These are phyloP conservation scores for Pseudocercospora eumusae DNA, from an alignment of 2,329 filamentous ascomycete species.

Conservation along the genomic window DNA sequence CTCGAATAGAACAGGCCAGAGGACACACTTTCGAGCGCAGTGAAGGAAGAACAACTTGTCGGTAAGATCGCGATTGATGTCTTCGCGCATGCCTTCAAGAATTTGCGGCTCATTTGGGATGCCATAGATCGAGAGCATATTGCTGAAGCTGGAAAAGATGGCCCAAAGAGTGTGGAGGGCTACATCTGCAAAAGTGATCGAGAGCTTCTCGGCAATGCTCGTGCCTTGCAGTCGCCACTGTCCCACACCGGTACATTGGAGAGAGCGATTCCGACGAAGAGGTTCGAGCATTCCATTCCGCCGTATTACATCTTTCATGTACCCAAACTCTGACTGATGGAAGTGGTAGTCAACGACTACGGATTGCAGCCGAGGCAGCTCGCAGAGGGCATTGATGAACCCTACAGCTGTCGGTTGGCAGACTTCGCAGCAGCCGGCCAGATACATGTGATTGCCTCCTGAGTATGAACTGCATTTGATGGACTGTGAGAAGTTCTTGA, in stretches of 20 bases:
- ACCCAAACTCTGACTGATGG: slow-evolving; percentile 24
- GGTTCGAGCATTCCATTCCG: slow-evolving; percentile 17
- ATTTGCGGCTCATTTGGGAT: slow-evolving; percentile 8
- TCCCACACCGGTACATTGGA: slow-evolving; percentile 18
- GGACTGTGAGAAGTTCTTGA: slow-evolving; percentile 26
- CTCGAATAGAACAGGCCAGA: slow-evolving; percentile 19
- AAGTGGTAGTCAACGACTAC: slow-evolving; percentile 23
- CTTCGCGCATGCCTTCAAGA: slow-evolving; percentile 18
- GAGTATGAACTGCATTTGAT: slow-evolving; percentile 28
- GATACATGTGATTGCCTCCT: slow-evolving; percentile 23
- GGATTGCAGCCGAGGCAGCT: slow-evolving; percentile 18
- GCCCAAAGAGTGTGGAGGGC: slow-evolving; percentile 16
- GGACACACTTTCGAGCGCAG: slow-evolving; percentile 17
- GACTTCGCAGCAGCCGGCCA: slow-evolving; percentile 25
- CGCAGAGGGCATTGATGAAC: slow-evolving; percentile 19
- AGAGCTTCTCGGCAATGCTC: slow-evolving; percentile 4
- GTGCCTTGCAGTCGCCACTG: slow-evolving; percentile 18
- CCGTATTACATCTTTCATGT: slow-evolving; percentile 24
- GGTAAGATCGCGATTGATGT: slow-evolving; percentile 20
- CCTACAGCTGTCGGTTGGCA: slow-evolving; percentile 24
- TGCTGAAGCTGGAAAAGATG: neutral
- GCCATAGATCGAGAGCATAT: slow-evolving; percentile 10
- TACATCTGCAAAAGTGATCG: slow-evolving; percentile 18
- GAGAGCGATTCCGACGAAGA: slow-evolving; percentile 12
- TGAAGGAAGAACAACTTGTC: slow-evolving; percentile 23